phyloP scores from a whole-genome alignment of 352 stramenopile genomes.

The Phytophthora macrochlamydospora region DNA sequence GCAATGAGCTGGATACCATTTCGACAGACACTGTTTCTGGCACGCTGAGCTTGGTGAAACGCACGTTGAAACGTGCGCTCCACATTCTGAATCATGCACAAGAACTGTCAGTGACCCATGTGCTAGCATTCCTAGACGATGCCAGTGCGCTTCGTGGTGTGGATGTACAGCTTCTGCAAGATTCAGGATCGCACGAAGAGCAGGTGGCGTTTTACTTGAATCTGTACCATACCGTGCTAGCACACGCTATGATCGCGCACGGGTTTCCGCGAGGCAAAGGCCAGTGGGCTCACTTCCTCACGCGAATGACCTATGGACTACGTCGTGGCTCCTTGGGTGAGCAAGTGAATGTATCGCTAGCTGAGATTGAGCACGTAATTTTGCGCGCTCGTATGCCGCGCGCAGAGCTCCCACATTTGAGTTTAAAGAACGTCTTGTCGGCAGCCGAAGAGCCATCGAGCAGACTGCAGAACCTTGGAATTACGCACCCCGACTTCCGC shows the following conservation, averaged over 20 bases:
- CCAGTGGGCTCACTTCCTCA: constrained; percentile 66
- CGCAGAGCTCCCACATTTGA: constrained; percentile 54
- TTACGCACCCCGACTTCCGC: constrained; percentile 80
- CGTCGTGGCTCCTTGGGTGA: constrained; percentile 27
- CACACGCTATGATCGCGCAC: constrained; percentile 77
- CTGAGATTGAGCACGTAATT: constrained; percentile 80
- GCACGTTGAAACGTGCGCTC: constrained; percentile 38
- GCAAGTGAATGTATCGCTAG: constrained; percentile 66
- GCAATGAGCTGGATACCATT: constrained; percentile 10
- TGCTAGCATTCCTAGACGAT: constrained; percentile 72
- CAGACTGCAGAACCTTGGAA: constrained; percentile 37
- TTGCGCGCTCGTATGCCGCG: constrained; percentile 60
- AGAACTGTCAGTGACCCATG: constrained; percentile 48
- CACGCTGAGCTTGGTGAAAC: constrained; percentile 31
- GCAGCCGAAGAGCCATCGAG: constrained; percentile 15
- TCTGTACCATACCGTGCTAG: constrained; percentile 75
- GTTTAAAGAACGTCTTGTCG: constrained; percentile 26
- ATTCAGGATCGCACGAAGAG: constrained; percentile 58
- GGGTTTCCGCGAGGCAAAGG: constrained; percentile 60
- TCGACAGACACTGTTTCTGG: constrained; percentile 11
- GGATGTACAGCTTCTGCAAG: constrained; percentile 52
- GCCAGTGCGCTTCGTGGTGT: constrained; percentile 62
- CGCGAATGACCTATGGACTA: constrained; percentile 68
- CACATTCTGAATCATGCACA: constrained; percentile 43
- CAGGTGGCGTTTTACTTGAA: constrained; percentile 83